phyloP scores from a whole-genome alignment of 2,329 filamentous ascomycete genomes.

The Fusarium citri region DNA sequence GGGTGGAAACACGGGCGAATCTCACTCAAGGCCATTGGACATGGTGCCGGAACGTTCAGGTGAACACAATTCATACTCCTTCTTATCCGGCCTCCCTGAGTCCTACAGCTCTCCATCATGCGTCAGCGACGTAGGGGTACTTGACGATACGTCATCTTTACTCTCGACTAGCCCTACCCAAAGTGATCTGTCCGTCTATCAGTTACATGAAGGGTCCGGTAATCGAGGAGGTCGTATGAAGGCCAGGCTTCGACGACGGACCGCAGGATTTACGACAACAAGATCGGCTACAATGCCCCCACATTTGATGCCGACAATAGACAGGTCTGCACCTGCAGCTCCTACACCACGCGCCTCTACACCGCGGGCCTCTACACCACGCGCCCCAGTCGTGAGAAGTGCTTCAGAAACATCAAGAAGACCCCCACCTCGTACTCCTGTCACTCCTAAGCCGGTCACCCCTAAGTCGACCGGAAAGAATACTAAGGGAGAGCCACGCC shows the following conservation, averaged over 20 bases:
- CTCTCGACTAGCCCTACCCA: constrained; percentile 20
- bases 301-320: constrained; percentile 46
- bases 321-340: constrained; percentile 43
- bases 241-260: constrained; percentile 49
- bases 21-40: constrained; percentile 17
- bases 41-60: constrained; percentile 26
- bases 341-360: constrained; percentile 50
- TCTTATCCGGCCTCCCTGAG: constrained; percentile 1
- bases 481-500: neutral
- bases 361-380: constrained; percentile 48
- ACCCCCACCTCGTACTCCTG: neutral
- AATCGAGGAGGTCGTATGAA: constrained; percentile 45
- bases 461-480: neutral
- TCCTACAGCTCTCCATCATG: constrained; percentile 12
- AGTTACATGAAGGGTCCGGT: constrained; percentile 51
- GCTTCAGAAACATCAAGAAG: constrained; percentile 7
- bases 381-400: constrained; percentile 6
- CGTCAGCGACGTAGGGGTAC: neutral
- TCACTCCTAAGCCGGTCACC: neutral
- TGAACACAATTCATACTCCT: constrained; percentile 15
- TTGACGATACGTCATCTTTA: constrained; percentile 16
- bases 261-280: constrained; percentile 46
- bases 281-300: constrained; percentile 48
- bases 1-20: neutral
- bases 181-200: constrained; percentile 28